Conservation (phyloP, 169 alveolate genomes). For the Babesia bovis region DNA sequence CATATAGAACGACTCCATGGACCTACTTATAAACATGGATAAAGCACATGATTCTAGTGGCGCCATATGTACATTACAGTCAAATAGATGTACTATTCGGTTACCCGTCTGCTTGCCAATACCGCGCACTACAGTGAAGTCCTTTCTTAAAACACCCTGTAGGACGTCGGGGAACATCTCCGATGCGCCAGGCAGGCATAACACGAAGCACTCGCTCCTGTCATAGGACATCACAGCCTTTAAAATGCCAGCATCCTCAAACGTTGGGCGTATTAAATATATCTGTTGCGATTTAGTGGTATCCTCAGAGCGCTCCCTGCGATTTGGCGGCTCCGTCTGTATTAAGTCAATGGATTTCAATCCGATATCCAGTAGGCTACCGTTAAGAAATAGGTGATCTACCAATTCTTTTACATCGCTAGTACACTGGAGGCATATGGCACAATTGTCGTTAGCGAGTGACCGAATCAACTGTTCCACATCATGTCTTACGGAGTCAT, state of each 20-base stretch:
- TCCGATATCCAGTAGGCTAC: conserved; percentile 43
- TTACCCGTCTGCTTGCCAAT: conserved; percentile 24
- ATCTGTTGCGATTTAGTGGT: neutral
- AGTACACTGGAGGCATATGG: conserved; percentile 30
- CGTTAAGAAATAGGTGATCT: conserved; percentile 12
- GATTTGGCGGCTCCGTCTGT: neutral
- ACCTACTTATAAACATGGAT: conserved; percentile 45
- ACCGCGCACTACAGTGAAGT: conserved; percentile 38
- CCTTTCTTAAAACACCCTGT: conserved; percentile 39
- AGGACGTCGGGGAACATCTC: conserved; percentile 64
- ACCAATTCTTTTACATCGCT: conserved; percentile 45
- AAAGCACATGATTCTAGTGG: conserved; percentile 55
- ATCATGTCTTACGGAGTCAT: neutral
- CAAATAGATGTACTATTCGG: conserved; percentile 39
- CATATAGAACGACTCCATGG: conserved; percentile 33
- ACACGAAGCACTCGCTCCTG: conserved; percentile 28
- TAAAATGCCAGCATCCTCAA: conserved; percentile 28
- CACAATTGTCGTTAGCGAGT: conserved; percentile 1
- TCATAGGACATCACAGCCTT: conserved; percentile 16
- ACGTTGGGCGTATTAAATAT: conserved; percentile 50
- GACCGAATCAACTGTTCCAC: neutral
- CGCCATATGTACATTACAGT: conserved; percentile 55
- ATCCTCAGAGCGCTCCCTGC: neutral
- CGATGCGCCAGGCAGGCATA: conserved; percentile 56
- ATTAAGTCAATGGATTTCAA: conserved; percentile 10